phyloP scores from a whole-genome alignment of 495 filamentous ascomycete species.

The Trichoderma orchidacearum region DNA sequence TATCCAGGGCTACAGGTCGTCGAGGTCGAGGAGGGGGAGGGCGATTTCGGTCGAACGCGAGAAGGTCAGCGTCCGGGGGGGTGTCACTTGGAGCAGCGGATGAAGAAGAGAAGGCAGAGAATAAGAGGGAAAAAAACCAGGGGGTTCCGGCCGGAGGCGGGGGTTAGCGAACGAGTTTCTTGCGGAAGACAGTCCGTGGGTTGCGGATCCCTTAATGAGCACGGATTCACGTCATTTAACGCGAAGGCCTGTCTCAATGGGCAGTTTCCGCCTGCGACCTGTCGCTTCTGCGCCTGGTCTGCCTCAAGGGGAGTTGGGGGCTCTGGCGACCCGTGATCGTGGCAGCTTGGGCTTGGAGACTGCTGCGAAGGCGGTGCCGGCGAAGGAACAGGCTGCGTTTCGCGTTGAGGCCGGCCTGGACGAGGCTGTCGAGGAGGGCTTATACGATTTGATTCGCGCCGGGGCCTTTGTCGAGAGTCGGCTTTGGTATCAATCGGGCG shows the following conservation, averaged over 20 bases:
- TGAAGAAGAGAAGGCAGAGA: not conserved
- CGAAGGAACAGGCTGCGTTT: not conserved
- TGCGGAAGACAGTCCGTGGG: not conserved
- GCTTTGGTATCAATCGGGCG: not conserved
- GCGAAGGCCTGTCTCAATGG: not conserved
- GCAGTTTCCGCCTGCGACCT: not conserved
- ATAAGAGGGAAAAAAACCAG: not conserved
- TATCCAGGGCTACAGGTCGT: not conserved
- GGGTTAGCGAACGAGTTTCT: constrained; percentile 1
- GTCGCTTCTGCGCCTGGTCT: not conserved
- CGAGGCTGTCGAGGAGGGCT: not conserved
- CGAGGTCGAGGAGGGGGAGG: not conserved
- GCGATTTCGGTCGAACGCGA: not conserved
- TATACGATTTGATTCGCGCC: no score
- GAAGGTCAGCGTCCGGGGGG: not conserved
- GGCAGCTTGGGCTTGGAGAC: no score
- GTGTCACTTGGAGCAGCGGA: no score
- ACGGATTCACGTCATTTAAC: constrained; percentile 1
- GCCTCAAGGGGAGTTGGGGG: not conserved
- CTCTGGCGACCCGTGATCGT: no score
- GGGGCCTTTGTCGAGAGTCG: not conserved
- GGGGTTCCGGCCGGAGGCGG: not conserved
- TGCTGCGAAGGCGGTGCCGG: no score
- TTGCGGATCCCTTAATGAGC: not conserved
- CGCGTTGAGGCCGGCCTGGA: not conserved